Evolutionary conservation across 75 land plant genomes (phyloP).

Genomic region (Pseudotsuga menziesii): DNA sequence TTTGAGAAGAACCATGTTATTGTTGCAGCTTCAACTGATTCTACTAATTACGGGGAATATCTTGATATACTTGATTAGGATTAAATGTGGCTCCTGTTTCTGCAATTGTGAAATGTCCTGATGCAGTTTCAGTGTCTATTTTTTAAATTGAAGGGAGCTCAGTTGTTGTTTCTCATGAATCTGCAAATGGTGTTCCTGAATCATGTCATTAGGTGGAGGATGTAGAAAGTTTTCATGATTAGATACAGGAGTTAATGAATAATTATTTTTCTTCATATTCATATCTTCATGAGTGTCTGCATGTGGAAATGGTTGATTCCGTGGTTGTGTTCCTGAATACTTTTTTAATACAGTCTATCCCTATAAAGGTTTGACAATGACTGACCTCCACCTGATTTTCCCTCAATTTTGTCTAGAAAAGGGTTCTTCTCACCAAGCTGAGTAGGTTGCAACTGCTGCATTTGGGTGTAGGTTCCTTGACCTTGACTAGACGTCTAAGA

Average conservation of each 20-base stretch:
- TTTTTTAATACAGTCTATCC: neutral
- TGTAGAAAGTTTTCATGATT: neutral
- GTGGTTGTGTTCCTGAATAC: neutral
- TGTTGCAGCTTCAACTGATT: neutral
- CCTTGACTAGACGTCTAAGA: neutral
- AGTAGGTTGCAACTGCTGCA: neutral
- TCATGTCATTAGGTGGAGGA: neutral
- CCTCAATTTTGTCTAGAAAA: neutral
- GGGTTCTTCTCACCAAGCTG: neutral
- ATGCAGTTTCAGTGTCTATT: neutral
- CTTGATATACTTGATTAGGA: neutral
- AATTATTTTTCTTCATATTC: neutral
- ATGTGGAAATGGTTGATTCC: neutral
- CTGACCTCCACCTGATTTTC: neutral
- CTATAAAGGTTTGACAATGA: neutral
- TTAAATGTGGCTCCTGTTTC: neutral
- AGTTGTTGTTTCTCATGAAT: neutral
- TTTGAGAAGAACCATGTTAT: neutral
- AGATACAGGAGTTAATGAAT: neutral
- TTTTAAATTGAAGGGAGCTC: neutral
- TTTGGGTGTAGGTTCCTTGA: neutral
- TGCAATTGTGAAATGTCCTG: neutral
- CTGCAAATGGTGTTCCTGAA: constrained; percentile 5
- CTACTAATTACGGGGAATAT: neutral
- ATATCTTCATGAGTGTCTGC: neutral